Percentiles rank a stretch among this genome's conserved stretches.
phyloP scores from a whole-genome alignment of 192 early-diverging fungal species.

The Rhizophagus sp. region DNA sequence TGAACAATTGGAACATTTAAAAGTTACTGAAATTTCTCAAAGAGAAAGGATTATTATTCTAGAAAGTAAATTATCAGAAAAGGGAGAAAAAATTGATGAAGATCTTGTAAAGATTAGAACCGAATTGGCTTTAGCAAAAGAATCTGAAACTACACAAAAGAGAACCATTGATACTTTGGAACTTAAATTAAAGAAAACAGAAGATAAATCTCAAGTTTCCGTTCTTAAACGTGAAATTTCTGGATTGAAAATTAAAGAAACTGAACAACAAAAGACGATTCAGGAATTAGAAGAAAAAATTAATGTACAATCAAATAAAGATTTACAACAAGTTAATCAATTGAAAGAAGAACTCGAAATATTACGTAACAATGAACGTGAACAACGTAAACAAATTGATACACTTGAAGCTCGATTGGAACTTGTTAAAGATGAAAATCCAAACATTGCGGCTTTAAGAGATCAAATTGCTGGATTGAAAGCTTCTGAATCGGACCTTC shows the following conservation, averaged over 20 bases:
- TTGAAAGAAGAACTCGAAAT: constrained; percentile 21
- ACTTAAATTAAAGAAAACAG: constrained; percentile 4
- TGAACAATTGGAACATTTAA: constrained; percentile 24
- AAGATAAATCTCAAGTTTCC: constrained; percentile 2
- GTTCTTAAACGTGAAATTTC: constrained; percentile 1
- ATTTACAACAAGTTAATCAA: background rate
- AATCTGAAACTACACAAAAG: constrained; percentile 10
- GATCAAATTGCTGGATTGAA: constrained; percentile 18
- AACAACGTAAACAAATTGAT: constrained; percentile 21
- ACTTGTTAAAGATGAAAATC: constrained; percentile 13
- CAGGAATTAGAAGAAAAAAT: background rate
- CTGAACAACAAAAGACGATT: constrained; percentile 1
- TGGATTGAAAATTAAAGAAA: background rate
- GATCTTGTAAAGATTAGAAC: constrained; percentile 11
- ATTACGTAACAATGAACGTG: background rate
- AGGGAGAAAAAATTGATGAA: constrained; percentile 12
- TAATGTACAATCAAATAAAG: background rate
- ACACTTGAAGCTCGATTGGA: constrained; percentile 13
- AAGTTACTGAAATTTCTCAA: constrained; percentile 1
- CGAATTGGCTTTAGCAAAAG: constrained; percentile 2
- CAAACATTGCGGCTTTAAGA: constrained; percentile 5
- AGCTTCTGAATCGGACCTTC: constrained; percentile 8
- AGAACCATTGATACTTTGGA: constrained; percentile 13
- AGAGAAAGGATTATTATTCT: background rate
- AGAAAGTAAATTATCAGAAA: constrained; percentile 9